A percentile compares a stretch with the other conserved stretches of the same genome.
Evolutionary conservation across 192 early-diverging fungal species (phyloP).

Genomic region (Radiomyces spectabilis): DNA sequence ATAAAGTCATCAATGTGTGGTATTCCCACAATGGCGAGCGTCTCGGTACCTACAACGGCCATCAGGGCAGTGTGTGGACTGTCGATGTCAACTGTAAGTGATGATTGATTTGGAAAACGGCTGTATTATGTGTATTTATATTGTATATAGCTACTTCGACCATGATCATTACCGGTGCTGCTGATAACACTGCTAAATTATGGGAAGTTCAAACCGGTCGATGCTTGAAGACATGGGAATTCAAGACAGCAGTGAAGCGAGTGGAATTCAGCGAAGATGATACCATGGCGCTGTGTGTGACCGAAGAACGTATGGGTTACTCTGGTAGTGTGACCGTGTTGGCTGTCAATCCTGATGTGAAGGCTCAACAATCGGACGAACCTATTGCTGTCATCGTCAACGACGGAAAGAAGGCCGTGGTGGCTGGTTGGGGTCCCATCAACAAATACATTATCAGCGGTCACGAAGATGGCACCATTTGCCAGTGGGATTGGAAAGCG

Average conservation of each 20-base stretch:
- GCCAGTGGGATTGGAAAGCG: constrained; percentile 83
- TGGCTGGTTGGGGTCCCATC: constrained; percentile 86
- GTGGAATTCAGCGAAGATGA: constrained; percentile 88
- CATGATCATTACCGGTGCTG: constrained; percentile 79
- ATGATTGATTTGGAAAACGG: neutral
- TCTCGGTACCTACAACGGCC: constrained; percentile 88
- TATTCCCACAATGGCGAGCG: constrained; percentile 97
- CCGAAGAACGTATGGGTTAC: constrained; percentile 95
- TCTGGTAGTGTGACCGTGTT: constrained; percentile 81
- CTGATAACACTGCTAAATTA: constrained; percentile 85
- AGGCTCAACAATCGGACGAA: constrained; percentile 68
- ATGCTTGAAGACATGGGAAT: constrained; percentile 87
- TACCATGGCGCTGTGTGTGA: constrained; percentile 80
- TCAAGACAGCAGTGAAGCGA: constrained; percentile 83
- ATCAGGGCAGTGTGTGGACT: constrained; percentile 91
- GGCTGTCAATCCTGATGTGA: constrained; percentile 53
- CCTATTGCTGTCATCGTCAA: constrained; percentile 59
- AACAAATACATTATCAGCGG: constrained; percentile 93
- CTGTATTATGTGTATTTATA: neutral
- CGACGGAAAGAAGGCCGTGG: constrained; percentile 78
- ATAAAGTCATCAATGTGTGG: constrained; percentile 92
- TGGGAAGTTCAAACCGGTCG: constrained; percentile 92
- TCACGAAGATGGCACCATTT: constrained; percentile 87
- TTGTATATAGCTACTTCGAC: constrained; percentile 52
- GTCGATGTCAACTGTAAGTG: constrained; percentile 81